phyloP scores from a whole-genome alignment of 768 basidiomycete genomes.

The Stropharia rugosoannulata region DNA sequence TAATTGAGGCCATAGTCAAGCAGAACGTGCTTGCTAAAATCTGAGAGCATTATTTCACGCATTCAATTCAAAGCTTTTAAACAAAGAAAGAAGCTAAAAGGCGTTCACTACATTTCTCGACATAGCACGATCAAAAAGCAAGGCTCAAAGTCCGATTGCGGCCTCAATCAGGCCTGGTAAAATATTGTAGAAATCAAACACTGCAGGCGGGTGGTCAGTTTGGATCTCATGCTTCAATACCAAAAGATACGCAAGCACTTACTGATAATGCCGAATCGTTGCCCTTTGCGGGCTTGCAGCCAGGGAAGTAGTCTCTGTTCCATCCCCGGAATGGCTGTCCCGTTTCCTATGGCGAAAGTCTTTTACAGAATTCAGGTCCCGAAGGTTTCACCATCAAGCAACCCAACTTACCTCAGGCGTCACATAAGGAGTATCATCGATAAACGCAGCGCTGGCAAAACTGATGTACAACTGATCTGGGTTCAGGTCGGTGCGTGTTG shows the following conservation, averaged over 20 bases:
- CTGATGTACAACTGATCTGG: constrained; percentile 46
- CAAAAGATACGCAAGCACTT: constrained; percentile 14
- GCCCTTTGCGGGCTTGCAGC: constrained; percentile 38
- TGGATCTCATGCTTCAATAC: background rate
- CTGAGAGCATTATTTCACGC: background rate
- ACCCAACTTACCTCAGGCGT: constrained; percentile 30
- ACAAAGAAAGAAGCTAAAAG: background rate
- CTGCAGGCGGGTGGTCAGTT: constrained; percentile 20
- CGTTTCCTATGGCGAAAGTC: constrained; percentile 45
- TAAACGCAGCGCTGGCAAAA: constrained; percentile 45
- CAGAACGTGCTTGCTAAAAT: background rate
- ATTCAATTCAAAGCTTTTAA: background rate
- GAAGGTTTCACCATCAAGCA: background rate
- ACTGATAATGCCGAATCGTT: constrained; percentile 48
- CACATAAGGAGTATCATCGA: constrained; percentile 31
- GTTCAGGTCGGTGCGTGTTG: constrained; percentile 30
- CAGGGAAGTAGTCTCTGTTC: constrained; percentile 44
- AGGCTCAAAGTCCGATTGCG: constrained; percentile 32
- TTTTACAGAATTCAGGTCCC: constrained; percentile 12
- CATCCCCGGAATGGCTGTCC: constrained; percentile 34
- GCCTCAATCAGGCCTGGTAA: constrained; percentile 47
- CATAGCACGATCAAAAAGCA: background rate
- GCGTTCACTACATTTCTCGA: background rate
- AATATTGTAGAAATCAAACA: constrained; percentile 48
- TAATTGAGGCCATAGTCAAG: constrained; percentile 45